Evolutionary conservation across 352 stramenopile genomes (phyloP), one percentile per base, ranked within the genome.

Genomic region (Globisporangium rhizosaccharum): DNA sequence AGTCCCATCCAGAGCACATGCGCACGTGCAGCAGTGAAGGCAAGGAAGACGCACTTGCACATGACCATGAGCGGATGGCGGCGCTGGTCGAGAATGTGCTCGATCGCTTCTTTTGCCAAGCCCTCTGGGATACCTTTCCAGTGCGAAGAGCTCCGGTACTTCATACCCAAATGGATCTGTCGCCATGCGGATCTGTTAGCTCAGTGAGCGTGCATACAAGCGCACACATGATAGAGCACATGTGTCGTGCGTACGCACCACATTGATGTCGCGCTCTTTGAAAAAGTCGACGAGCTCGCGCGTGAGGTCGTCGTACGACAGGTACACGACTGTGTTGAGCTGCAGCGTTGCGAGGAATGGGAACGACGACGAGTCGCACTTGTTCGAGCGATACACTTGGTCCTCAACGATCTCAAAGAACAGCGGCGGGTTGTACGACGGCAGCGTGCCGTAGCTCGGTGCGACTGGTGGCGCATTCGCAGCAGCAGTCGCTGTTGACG

Each of bases 381-480:
- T 94, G 78, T 94, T 94, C 60, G 79, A 90, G 45, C 79, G 77
- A 51, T 88, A 94, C 18, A 94, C 85, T 51, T 85, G 73, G 59
- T 90, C 76, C 63, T 92, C 85, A 48, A 94, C 85, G 60, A 94
- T 92, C 70, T 92, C 85, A 59, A 92, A 94, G 76, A 88, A 94
- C 58, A 89, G 70, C 59, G 85, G 85, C 54, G 85, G 82, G 63
- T 92, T 94, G 62, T 92, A 67, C 28, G 82, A 88, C 54, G 82
- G 81, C 57, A 92, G 70, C 62, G 77, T 83, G 36, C 64, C 70
- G 44, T 85, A 80, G 44, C 76, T 62, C 26, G 72, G 63, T 25
- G 68, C 59, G 30, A 65, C 53, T 0, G 46, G 39, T 3, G 66
- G 3, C 28, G 68, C 49, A n/a, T 63, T 44, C 18, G 49, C 51